Evolutionary conservation across 345 rosid genomes (phyloP).

Genomic region (Cochlearia excelsa): DNA sequence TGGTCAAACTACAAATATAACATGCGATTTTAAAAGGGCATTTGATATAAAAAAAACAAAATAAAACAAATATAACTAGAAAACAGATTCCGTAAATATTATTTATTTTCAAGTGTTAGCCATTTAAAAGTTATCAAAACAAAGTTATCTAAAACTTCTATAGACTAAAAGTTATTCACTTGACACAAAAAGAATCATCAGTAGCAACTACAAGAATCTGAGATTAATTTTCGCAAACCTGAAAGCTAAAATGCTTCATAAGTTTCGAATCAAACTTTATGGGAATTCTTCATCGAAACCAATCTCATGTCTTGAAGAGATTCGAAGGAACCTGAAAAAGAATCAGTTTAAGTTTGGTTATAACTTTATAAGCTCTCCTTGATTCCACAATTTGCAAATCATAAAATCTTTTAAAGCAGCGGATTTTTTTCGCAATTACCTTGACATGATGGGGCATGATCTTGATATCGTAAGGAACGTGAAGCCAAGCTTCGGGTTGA

Average conservation of each 20-base stretch:
- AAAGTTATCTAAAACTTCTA: constrained; percentile 9
- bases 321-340: constrained; percentile 56
- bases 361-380: neutral
- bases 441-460: constrained; percentile 97
- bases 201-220: constrained; percentile 7
- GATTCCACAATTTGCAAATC: neutral
- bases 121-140: constrained; percentile 13
- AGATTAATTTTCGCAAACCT: constrained; percentile 5
- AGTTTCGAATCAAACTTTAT: neutral
- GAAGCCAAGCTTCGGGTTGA: constrained; percentile 93
- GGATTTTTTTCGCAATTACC: constrained; percentile 40
- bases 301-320: constrained; percentile 43
- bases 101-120: constrained; percentile 19
- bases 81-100: neutral
- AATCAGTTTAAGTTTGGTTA: neutral
- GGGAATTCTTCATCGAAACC: constrained; percentile 9
- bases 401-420: too few species aligned
- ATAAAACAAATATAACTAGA: too few species aligned
- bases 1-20: neutral
- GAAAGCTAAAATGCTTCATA: constrained; percentile 5
- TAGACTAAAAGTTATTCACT: neutral
- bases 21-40: neutral
- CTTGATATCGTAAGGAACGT: constrained; percentile 80
- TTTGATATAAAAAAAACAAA: neutral
- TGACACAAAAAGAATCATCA: constrained; percentile 15